Evolutionary conservation across 208 protist genomes (phyloP).

Genomic region (Trypanosoma platydactyli): DNA sequence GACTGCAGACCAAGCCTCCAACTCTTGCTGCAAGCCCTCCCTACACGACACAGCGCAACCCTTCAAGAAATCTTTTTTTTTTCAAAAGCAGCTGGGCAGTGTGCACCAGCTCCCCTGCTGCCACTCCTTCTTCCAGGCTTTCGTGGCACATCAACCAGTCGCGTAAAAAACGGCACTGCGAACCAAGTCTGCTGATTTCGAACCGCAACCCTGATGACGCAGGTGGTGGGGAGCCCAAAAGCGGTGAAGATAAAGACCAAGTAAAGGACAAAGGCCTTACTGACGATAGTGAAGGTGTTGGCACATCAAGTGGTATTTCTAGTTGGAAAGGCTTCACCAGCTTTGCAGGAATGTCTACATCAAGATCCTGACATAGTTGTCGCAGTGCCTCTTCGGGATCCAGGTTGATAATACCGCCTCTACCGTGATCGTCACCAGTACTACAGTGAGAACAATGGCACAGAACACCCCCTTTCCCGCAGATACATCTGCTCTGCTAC

Average conservation of each 20-base stretch:
- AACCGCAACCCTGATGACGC: conserved; percentile 2
- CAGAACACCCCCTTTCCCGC: not conserved
- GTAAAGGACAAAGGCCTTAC: not conserved
- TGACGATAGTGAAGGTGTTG: not conserved
- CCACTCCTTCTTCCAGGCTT: not conserved
- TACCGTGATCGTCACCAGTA: not conserved
- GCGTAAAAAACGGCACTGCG: conserved; percentile 13
- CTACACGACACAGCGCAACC: conserved; percentile 25
- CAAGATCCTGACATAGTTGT: conserved; percentile 33
- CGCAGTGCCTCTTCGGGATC: conserved; percentile 32
- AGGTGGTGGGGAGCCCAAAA: not conserved
- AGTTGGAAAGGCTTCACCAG: not conserved
- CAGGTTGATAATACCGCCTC: not conserved
- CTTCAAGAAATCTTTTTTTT: not conserved
- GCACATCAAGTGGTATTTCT: not conserved
- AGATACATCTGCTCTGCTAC: not conserved
- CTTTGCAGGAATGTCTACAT: conserved; percentile 30
- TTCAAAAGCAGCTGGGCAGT: not conserved
- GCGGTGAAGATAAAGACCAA: not conserved
- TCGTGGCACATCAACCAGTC: conserved; percentile 21
- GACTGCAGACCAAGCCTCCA: conserved; percentile 23
- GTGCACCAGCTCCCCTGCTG: conserved; percentile 7
- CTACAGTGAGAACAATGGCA: not conserved
- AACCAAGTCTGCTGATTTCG: conserved; percentile 18
- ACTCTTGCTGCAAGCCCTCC: conserved; percentile 18